phyloP scores from a whole-genome alignment of 176 grass and related monocot species.

The Carex kokanica region DNA sequence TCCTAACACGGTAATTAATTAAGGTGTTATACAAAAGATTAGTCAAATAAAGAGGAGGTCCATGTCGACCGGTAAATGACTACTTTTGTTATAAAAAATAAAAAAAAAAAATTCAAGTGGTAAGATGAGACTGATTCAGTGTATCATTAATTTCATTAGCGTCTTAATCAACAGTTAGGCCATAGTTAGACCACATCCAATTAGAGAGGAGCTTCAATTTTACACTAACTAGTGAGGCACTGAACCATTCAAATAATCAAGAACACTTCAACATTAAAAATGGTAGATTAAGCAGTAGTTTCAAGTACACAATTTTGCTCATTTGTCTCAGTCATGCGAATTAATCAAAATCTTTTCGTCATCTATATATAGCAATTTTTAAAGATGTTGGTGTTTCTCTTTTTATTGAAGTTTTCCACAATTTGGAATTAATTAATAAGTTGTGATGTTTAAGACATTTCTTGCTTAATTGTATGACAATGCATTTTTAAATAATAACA shows the following conservation, averaged over 20 bases:
- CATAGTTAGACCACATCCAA: neutral
- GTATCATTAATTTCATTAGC: neutral
- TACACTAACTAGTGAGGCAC: neutral
- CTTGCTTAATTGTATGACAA: neutral
- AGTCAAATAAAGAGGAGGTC: neutral
- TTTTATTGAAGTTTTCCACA: constrained; percentile 1
- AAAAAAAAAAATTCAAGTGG: neutral
- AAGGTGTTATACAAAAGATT: neutral
- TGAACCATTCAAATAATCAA: constrained; percentile 10
- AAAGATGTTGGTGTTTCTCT: neutral
- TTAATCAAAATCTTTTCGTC: neutral
- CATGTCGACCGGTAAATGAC: neutral
- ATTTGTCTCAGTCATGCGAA: constrained; percentile 15
- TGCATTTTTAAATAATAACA: neutral
- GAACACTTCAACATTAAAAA: neutral
- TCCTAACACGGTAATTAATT: neutral
- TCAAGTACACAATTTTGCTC: constrained; percentile 2
- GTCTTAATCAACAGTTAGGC: constrained; percentile 8
- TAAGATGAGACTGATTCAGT: neutral
- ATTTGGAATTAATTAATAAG: neutral
- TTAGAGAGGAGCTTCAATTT: neutral
- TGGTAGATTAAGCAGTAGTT: neutral
- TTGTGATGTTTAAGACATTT: neutral
- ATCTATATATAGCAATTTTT: neutral
- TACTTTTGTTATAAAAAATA: neutral